Conservation (phyloP, 345 rosid genomes). For the Lagerstroemia speciosa region DNA sequence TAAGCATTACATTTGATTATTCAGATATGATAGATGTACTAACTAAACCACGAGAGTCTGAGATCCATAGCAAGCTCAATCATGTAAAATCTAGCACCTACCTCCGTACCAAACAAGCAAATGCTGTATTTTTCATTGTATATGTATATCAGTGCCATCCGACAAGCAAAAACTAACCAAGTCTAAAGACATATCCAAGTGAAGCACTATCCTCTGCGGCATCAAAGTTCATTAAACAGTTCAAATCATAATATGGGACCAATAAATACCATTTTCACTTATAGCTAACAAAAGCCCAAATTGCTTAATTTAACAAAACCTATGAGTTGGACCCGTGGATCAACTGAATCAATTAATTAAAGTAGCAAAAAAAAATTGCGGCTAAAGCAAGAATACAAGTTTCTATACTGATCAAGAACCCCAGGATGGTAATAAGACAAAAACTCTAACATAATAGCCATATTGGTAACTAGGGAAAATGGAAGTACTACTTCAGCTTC, state of each 20-base stretch:
- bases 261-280: background rate
- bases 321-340: background rate
- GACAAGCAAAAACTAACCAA: background rate
- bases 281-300: background rate
- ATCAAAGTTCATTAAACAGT: background rate
- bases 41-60: background rate
- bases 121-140: background rate
- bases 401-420: background rate
- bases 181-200: background rate
- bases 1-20: too few species aligned
- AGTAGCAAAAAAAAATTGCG: background rate
- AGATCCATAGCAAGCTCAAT: background rate
- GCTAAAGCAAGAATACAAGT: background rate
- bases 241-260: background rate
- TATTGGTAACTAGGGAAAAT: background rate
- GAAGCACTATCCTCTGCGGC: background rate
- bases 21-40: background rate
- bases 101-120: background rate
- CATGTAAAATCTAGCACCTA: background rate
- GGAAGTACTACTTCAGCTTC: background rate
- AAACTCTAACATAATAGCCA: background rate
- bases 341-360: background rate
- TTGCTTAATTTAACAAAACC: background rate
- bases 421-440: background rate
- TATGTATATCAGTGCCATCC: background rate